Evolutionary conservation across 805 yeast species (phyloP).

Genomic region (Torulaspora microellipsoides): DNA sequence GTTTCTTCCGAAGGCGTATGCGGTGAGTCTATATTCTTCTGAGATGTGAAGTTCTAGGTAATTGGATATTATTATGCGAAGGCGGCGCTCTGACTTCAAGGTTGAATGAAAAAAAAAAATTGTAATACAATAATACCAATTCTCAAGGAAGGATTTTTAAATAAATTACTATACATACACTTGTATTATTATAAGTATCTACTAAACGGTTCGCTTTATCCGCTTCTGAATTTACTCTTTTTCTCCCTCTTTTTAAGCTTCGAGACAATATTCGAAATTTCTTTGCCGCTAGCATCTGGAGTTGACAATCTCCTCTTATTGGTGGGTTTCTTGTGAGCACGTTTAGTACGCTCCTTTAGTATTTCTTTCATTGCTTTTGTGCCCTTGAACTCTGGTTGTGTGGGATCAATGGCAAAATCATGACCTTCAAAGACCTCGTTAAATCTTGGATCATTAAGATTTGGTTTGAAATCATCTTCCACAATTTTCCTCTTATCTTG

Average conservation of each 20-base stretch:
- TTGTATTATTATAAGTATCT: no score
- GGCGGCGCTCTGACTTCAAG: no score
- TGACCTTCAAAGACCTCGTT: conserved; percentile 77
- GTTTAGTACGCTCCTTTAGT: conserved; percentile 66
- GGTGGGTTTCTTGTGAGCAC: conserved; percentile 31
- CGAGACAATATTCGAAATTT: conserved; percentile 38
- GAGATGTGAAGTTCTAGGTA: no score
- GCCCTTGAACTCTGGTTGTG: conserved; percentile 82
- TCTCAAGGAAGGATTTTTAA: no score
- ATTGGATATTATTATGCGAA: no score
- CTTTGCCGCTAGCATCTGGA: conserved; percentile 5
- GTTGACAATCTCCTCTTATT: conserved; percentile 17
- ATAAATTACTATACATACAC: no score
- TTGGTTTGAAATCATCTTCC: conserved; percentile 58
- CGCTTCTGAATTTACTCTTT: conserved; percentile 12
- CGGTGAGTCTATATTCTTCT: no score
- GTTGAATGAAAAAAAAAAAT: no score
- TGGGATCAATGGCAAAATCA: conserved; percentile 91
- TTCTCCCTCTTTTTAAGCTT: conserved; percentile 45
- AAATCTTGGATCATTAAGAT: conserved; percentile 81
- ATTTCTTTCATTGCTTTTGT: conserved; percentile 84
- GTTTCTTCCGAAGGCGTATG: background rate
- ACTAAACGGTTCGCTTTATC: background rate
- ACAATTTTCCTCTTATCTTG: conserved; percentile 46
- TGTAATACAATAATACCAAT: no score